Evolutionary conservation across 352 stramenopile genomes (phyloP), one percentile per base, ranked within the genome.

Genomic region (Vaucheria bursata): DNA sequence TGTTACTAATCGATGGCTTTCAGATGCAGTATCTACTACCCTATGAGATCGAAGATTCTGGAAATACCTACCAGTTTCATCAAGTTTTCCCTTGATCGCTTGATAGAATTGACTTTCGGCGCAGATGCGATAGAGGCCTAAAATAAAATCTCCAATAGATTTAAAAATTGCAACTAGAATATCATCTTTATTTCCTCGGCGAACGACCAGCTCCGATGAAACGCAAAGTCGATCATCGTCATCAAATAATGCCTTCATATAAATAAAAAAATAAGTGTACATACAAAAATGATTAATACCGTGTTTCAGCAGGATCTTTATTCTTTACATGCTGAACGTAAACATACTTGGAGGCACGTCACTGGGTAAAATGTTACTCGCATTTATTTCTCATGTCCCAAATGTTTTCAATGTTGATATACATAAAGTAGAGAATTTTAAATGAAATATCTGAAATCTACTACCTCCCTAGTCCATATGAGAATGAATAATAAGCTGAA

Each of bases 251-350:
- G 88, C 35, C 83, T 88, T n/a, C n/a, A n/a, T n/a, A n/a, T n/a
- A n/a, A n/a, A n/a, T n/a, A n/a, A n/a, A n/a, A n/a, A n/a, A 59
- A 88, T 89, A 18, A 81, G 65, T 3, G 87, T 80, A 77, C 89
- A 85, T 59, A 84, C 1, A 1, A 40, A 40, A 74, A 34, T 12
- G 45, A 25, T 18, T 18, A 25, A 59, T 25, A 25, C 45, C 18
- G 45, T 18, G 18, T 18, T 25, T 59, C 45, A 25, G 45, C 45
- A 59, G 45, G 12, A 59, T 18, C 45, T 18, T 18, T 18, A 25
- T 25, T 18, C 45, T 18, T 59, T 25, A 59, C 12, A 25, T 59
- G 45, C 45, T 59, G 12, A 59, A 25, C 45, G 25, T 18, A 18
- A 59, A 25, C 45, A 25, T 18, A 59, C 12, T 25, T 18, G 18